These are phyloP conservation scores for Alternaria tenuissima DNA, from an alignment of 2,329 filamentous ascomycete species.

Conservation along the genomic window DNA sequence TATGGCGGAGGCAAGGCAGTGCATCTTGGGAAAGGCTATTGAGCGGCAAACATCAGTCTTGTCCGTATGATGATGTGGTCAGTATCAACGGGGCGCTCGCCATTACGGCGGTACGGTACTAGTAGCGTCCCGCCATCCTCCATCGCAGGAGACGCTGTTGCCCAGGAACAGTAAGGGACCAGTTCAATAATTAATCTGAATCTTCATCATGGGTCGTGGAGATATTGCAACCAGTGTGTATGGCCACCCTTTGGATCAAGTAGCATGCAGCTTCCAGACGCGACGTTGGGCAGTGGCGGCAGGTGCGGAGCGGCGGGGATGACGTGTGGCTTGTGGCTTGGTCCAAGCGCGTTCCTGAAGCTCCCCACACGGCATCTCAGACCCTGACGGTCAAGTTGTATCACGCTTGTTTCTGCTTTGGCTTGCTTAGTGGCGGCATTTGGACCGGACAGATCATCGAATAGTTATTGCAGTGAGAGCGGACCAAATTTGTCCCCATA, in stretches of 20 bases:
- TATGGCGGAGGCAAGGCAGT: constrained; percentile 76
- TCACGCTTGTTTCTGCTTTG: constrained; percentile 2
- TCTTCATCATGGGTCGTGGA: neutral
- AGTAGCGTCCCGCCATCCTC: too few relatives aligned
- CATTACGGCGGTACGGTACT: too few relatives aligned
- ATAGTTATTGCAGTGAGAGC: neutral
- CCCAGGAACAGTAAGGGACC: too few relatives aligned
- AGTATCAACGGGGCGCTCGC: too few relatives aligned
- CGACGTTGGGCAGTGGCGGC: neutral
- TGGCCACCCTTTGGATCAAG: neutral
- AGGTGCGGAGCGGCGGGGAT: constrained; percentile 14
- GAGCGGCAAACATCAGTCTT: constrained; percentile 7
- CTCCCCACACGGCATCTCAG: constrained; percentile 3
- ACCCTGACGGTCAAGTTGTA: constrained; percentile 2
- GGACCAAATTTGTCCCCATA: neutral
- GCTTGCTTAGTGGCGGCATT: constrained; percentile 3
- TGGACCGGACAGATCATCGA: neutral
- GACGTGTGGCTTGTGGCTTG: constrained; percentile 24
- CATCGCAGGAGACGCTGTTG: too few relatives aligned
- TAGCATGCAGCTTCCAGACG: neutral
- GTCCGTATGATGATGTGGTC: too few relatives aligned
- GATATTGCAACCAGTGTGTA: neutral
- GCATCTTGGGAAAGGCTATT: constrained; percentile 60
- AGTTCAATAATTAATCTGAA: neutral
- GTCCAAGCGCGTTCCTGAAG: constrained; percentile 9